phyloP scores from a whole-genome alignment of 176 grass and related monocot genomes.

The Triticum dicoccoides region DNA sequence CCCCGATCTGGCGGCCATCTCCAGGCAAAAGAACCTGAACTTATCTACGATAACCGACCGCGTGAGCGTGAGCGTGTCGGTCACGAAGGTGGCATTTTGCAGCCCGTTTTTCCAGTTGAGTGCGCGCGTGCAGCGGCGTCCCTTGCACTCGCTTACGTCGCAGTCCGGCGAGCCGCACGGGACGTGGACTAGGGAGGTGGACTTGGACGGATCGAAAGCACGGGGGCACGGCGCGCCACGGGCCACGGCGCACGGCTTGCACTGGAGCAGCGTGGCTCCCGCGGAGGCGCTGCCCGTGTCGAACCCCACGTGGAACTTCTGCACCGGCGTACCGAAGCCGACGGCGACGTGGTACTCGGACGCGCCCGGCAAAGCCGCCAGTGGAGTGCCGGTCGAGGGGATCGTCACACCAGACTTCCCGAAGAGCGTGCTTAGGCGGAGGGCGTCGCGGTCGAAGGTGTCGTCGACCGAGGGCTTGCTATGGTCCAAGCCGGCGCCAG shows the following conservation, averaged over 20 bases:
- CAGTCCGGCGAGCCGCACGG: constrained; percentile 37
- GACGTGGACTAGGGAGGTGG: constrained; percentile 33
- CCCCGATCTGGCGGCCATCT: background rate
- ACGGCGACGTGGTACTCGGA: constrained; percentile 40
- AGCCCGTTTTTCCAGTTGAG: background rate
- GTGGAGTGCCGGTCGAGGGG: background rate
- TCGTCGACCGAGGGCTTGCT: background rate
- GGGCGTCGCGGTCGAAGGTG: background rate
- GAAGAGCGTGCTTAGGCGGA: background rate
- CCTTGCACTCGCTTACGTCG: no score
- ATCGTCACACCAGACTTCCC: background rate
- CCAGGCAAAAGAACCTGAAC: constrained; percentile 47
- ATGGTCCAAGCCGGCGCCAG: no score
- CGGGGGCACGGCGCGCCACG: background rate
- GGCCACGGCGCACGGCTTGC: constrained; percentile 37
- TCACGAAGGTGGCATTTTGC: constrained; percentile 42
- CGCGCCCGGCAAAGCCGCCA: background rate
- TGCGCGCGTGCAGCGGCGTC: no score
- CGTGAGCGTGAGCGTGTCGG: constrained; percentile 37
- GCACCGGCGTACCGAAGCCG: constrained; percentile 48
- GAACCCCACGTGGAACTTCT: constrained; percentile 20
- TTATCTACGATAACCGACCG: background rate
- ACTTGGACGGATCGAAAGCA: constrained; percentile 38
- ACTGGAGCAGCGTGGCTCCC: constrained; percentile 27
- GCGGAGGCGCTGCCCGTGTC: background rate